Evolutionary conservation across 2,329 filamentous ascomycete species (phyloP), one percentile per base, ranked within the genome.

Genomic region (Curvularia hawaiiensis): DNA sequence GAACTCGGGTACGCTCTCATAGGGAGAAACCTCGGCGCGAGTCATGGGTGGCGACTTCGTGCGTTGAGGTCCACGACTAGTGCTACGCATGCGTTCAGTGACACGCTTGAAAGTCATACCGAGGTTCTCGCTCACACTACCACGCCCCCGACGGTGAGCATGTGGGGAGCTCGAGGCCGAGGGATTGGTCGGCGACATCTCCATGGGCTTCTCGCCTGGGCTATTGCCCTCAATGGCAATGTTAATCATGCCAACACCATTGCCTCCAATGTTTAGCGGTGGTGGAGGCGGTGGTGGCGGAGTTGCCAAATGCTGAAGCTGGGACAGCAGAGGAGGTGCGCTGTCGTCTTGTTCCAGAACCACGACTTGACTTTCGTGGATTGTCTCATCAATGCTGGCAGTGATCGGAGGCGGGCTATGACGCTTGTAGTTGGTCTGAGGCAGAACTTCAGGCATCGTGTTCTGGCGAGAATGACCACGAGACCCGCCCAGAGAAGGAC

Each of bases 1-100:
- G 49, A 70, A 72, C 47, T 74, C 71, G 2, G 78, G 71, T 7
- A 80, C 71, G 18, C 78, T 79, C 61, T 81, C 79, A 59, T 81
- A 81, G 0, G 79, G 78, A 22, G 77, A 67, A 11, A 69, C 65
- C n/a, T 67, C 59, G 22, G 68, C 57, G 22, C 69, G 66, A 31
- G 65, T 55, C 4, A 75, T 70, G 3, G 79, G 78, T 6, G 81
- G 80, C 4, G 79, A 81, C 54, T 80, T 82, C 53, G 77, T 77
- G 26, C 83, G 78, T 40, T 80, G 58, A 51, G 60, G 58, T 16
- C 60, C 82, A 52, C 85, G 82, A 61, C 81, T 84, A 50, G 78
- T 83, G 68, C 81, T 85, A 39, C 85, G 80, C 80, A 87, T 85
- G 22, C 84, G 80, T n/a, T 83, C 83, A 3, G 83, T 82, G 20